Evolutionary conservation across 345 rosid genomes (phyloP), one percentile per base, ranked within the genome.

Genomic region (Eucalyptus cladocalyx): DNA sequence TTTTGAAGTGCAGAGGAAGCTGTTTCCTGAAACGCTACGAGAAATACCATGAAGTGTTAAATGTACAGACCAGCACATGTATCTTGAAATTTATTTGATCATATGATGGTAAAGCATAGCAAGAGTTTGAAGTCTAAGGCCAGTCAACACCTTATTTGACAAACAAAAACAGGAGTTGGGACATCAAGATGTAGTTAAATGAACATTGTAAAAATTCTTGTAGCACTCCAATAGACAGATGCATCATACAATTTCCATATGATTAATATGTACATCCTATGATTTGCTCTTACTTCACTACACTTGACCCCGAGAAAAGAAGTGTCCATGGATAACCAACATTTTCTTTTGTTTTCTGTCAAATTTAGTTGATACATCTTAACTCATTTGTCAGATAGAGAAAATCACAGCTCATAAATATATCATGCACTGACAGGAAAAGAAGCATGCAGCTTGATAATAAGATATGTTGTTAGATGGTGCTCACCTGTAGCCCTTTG

Each of bases 401-500:
- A 23, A 72, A 76, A 40, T 76, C 85, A 76, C 47, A 40, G 47
- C 47, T 40, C 85, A 21, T 76, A 76, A 76, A 76, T 11, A 40
- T 40, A 11, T 40, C 47, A 21, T 76, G 85, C 85, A 11, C 30
- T 6, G 14, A 76, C 47, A 2, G 47, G 47, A 21, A 72, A 76
- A 40, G 85, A 76, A 40, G 85, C 47, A 37, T 40, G 47, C 85
- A 40, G 85, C 85, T 76, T 40, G 6, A 11, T 51, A 86, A 32
- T 65, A 21, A 23, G 43, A 76, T 76, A 76, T 40, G 47, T 60
- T 45, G 80, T 14, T 17, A 34, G 28, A 87, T 69, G 80, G 62
- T 85, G 87, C 88, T 92, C 88, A 97, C 99, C 99, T 95, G 91
- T 97, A 97, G 89, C 91, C 98, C 88, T 96, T 98, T 19, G 98